Percentiles rank a stretch among this genome's conserved stretches.
These are phyloP conservation scores for Hippophae rhamnoides DNA, from an alignment of 306 rosid species.

Conservation along the genomic window DNA sequence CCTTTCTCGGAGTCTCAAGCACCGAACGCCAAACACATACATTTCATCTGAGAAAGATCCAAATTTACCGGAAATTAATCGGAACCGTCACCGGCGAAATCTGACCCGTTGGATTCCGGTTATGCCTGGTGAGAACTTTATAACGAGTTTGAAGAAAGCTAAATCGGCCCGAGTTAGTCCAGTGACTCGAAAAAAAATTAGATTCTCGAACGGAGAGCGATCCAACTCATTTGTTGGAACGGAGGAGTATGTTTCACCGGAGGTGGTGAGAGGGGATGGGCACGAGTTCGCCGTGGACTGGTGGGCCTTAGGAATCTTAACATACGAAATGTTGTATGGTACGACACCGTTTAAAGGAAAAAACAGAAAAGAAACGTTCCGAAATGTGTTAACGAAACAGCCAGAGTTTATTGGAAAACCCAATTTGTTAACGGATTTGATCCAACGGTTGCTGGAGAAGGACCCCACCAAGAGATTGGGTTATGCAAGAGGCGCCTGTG, in stretches of 20 bases:
- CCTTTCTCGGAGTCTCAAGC: constrained; percentile 55
- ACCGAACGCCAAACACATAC: constrained; percentile 21
- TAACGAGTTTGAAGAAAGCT: constrained; percentile 34
- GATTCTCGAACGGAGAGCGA: constrained; percentile 59
- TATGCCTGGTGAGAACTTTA: background rate
- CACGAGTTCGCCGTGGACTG: constrained; percentile 95
- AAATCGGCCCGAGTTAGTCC: constrained; percentile 79
- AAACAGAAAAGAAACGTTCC: constrained; percentile 70
- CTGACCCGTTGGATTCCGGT: constrained; percentile 43
- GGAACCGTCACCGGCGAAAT: constrained; percentile 24
- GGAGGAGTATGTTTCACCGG: constrained; percentile 90
- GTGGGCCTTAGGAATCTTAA: constrained; percentile 82
- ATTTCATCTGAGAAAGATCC: constrained; percentile 4
- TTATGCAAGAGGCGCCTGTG: constrained; percentile 51
- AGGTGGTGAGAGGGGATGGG: constrained; percentile 74
- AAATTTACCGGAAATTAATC: constrained; percentile 15
- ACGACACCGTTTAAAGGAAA: constrained; percentile 91
- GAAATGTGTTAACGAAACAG: constrained; percentile 41
- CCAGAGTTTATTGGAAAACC: constrained; percentile 60
- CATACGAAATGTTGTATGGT: constrained; percentile 75
- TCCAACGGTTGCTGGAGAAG: constrained; percentile 53
- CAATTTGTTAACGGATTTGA: constrained; percentile 55
- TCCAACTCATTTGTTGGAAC: constrained; percentile 94
- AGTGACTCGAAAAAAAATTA: constrained; percentile 47
- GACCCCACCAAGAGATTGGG: constrained; percentile 71